phyloP scores from a whole-genome alignment of 257 asterid genomes.

The Solanum pinnatisectum region DNA sequence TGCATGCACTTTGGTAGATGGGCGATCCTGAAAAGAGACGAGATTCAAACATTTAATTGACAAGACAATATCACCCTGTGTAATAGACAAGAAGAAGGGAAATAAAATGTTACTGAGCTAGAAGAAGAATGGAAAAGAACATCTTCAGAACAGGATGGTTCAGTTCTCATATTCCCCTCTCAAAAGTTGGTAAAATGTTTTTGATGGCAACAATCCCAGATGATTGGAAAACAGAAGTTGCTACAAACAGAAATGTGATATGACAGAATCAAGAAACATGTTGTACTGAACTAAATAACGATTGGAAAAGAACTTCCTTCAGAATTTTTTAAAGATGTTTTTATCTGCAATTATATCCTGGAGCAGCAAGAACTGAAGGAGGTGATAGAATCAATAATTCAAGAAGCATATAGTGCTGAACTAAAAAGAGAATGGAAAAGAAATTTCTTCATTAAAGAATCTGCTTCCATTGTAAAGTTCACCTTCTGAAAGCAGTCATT shows the following conservation, averaged over 20 bases:
- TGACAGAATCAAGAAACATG: background rate
- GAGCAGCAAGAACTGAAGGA: background rate
- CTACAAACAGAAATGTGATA: background rate
- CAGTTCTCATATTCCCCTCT: background rate
- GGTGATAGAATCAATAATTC: background rate
- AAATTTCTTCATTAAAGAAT: background rate
- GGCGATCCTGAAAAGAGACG: conserved; percentile 13
- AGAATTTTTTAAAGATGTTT: background rate
- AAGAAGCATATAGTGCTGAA: background rate
- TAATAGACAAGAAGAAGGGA: background rate
- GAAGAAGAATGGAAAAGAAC: background rate
- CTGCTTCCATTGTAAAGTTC: background rate
- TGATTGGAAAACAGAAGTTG: background rate
- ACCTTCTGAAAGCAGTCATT: background rate
- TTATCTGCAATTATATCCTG: background rate
- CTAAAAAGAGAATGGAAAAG: background rate
- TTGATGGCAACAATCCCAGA: background rate
- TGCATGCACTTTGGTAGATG: conserved; percentile 17
- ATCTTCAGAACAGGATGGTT: background rate
- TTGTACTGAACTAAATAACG: background rate
- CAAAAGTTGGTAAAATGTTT: background rate
- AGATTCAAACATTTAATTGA: background rate
- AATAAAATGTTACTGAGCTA: background rate
- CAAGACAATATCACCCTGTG: background rate
- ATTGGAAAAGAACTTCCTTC: background rate